Evolutionary conservation across 345 rosid species (phyloP).

Genomic region (Luvunga scandens): DNA sequence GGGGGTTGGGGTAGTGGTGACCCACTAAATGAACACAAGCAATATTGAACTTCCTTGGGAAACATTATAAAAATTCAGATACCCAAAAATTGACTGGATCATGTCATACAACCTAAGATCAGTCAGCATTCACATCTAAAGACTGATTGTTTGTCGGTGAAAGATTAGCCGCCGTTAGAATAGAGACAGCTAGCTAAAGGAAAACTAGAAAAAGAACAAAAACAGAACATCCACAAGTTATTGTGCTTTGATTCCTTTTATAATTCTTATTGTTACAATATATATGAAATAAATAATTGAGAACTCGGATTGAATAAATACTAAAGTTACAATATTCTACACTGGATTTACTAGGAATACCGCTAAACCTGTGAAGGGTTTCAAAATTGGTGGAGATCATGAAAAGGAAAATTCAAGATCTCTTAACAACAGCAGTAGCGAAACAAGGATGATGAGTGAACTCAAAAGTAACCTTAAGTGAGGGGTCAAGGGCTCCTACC

Average conservation of each 20-base stretch:
- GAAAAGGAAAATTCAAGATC: conserved; percentile 51
- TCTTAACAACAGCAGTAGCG: conserved; percentile 81
- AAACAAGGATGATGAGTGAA: conserved; percentile 84
- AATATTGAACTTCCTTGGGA: not conserved
- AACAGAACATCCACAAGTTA: not conserved
- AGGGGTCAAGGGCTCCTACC: conserved; percentile 57
- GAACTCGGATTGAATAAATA: conserved; percentile 5
- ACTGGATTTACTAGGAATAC: conserved; percentile 15
- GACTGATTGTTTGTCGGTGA: not conserved
- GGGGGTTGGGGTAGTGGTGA: not conserved
- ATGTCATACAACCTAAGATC: not conserved
- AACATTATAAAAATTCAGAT: not conserved
- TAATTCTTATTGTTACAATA: conserved; percentile 14
- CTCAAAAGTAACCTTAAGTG: conserved; percentile 87
- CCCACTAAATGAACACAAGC: not conserved
- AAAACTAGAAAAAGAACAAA: not conserved
- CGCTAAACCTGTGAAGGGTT: conserved; percentile 11
- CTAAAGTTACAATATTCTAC: conserved; percentile 37
- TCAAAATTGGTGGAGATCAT: conserved; percentile 38
- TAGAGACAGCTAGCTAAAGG: not conserved
- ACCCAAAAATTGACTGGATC: not conserved
- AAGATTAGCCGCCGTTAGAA: not conserved
- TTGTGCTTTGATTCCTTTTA: not conserved
- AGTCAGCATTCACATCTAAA: not conserved
- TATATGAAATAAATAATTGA: conserved; percentile 8